Evolutionary conservation across 2,329 filamentous ascomycete species (phyloP), one percentile per base, ranked within the genome.

Genomic region (Allantophomopsis cytisporea): DNA sequence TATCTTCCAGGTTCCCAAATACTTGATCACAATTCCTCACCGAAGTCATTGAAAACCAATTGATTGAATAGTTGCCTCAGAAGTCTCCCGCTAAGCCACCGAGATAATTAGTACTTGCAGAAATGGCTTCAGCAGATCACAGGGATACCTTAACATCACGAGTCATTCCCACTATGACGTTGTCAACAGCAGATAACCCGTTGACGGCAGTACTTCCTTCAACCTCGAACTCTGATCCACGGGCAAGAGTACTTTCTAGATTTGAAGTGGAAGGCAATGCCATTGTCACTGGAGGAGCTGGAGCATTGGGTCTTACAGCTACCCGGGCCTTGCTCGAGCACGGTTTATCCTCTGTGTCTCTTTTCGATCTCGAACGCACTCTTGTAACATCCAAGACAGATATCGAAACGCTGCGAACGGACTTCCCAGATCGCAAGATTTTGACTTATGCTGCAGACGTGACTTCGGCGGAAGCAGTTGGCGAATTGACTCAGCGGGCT

Each of bases 241-340:
- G 40, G 33, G 44, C 35, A 31, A 41, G 44, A 50, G 64, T 65
- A n/a, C 50, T 61, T 35, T 60, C 62, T 33, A 56, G 69, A 36
- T 73, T 73, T 43, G 58, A 62, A 20, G 64, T 73, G 32, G 60
- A 64, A 43, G 69, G 69, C 43, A 73, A 70, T 48, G 64, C 65
- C 18, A 62, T 73, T 38, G 48, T 83, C 11, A 82, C 80, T 0
- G 80, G 80, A 14, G 80, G 79, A 23, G 70, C 75, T 12, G 80
- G 80, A 4, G 75, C 69, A 10, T 61, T 83, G 1, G 78, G 73
- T 6, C 62, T 78, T 7, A 63, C 65, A 40, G 66, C 69, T 20
- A 70, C 70, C 1, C 60, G 66, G 35, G 79, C 79, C 2, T 65
- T 85, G 15, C 73, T 84, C 31, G 77, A 84, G 55, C 80, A 84